Evolutionary conservation across 1,284 basidiomycete species (phyloP).

Genomic region (Trichosporon faecale): DNA sequence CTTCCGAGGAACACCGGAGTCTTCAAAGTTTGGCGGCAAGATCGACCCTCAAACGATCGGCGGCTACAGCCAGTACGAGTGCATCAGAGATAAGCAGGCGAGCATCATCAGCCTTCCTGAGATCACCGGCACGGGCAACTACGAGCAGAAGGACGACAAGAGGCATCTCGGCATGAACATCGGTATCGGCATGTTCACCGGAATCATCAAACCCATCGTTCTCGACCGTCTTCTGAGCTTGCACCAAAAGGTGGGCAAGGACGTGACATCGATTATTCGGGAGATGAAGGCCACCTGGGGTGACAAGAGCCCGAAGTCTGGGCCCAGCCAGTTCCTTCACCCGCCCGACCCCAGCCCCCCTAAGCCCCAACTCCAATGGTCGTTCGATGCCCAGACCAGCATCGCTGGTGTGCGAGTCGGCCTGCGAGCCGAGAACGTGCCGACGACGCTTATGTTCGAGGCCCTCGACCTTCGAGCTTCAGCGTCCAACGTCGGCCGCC

Average conservation of each 20-base stretch:
- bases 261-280: slow-evolving; percentile 32
- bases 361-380: neutral
- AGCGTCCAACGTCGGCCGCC: slow-evolving; percentile 30
- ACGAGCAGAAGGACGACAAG: neutral
- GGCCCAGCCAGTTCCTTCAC: neutral
- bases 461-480: slow-evolving; percentile 37
- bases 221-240: slow-evolving; percentile 47
- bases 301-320: neutral
- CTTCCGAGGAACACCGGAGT: slow-evolving; percentile 21
- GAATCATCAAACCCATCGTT: slow-evolving; percentile 46
- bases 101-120: slow-evolving; percentile 33
- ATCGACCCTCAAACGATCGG: slow-evolving; percentile 41
- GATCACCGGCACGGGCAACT: slow-evolving; percentile 25
- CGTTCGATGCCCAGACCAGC: slow-evolving; percentile 32
- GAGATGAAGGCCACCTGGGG: slow-evolving; percentile 24
- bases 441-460: slow-evolving; percentile 43
- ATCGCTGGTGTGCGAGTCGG: slow-evolving; percentile 42
- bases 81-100: slow-evolving; percentile 31
- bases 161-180: slow-evolving; percentile 18
- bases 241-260: slow-evolving; percentile 42
- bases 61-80: slow-evolving; percentile 36
- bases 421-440: slow-evolving; percentile 45
- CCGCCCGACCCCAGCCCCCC: neutral
- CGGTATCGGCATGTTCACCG: slow-evolving; percentile 46
- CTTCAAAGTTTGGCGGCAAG: slow-evolving; percentile 35